Percentiles rank a stretch among this genome's conserved stretches.
phyloP scores from a whole-genome alignment of 345 rosid species.

The Turnera subulata region DNA sequence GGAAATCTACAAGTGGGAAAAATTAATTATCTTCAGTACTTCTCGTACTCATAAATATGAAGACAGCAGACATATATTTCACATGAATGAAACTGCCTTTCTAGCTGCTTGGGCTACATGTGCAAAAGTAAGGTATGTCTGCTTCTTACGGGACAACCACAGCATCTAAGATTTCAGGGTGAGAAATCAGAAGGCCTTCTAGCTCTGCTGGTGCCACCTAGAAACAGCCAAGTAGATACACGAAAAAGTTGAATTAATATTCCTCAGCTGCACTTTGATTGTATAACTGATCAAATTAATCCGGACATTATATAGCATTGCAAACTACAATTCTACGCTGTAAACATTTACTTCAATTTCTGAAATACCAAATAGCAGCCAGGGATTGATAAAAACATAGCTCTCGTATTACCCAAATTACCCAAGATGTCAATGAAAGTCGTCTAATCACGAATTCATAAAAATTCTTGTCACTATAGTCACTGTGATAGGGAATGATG shows the following conservation, averaged over 20 bases:
- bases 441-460: too few relatives aligned
- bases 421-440: too few relatives aligned
- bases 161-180: slow-evolving; percentile 73
- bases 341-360: too few relatives aligned
- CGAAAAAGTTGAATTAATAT: not conserved
- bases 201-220: slow-evolving; percentile 98
- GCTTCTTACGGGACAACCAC: slow-evolving; percentile 83
- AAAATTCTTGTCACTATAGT: too few relatives aligned
- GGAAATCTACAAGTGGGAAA: slow-evolving; percentile 46
- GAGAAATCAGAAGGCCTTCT: slow-evolving; percentile 85
- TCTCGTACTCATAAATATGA: not conserved
- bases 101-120: too few relatives aligned
- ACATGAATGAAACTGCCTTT: not conserved
- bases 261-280: not conserved
- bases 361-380: too few relatives aligned
- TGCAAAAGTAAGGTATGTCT: not conserved
- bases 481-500: too few relatives aligned
- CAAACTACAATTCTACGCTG: too few relatives aligned
- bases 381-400: too few relatives aligned
- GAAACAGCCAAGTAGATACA: not conserved
- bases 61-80: not conserved
- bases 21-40: not conserved
- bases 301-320: too few relatives aligned
- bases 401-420: too few relatives aligned
- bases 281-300: too few relatives aligned